Evolutionary conservation across 2,329 filamentous ascomycete genomes (phyloP), one percentile per base, ranked within the genome.

Genomic region (Leptographium lundbergii): DNA sequence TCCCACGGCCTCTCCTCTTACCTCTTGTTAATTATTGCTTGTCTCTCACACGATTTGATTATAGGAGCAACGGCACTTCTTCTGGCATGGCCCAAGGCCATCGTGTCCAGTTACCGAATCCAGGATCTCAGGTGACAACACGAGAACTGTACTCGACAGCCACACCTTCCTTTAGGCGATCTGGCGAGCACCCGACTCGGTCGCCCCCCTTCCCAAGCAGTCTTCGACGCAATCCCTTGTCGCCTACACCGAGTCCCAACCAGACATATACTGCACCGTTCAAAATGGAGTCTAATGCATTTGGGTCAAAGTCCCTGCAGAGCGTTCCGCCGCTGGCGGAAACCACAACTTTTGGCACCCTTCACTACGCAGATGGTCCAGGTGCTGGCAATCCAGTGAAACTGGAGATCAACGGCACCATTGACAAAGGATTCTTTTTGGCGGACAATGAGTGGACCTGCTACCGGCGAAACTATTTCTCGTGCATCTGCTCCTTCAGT

Each of bases 401-500:
- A 63, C 79, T 88, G 24, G 86, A 88, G 17, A 88, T 96, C 63
- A 79, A 85, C 34, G 89, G 88, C 42, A 86, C 84, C 66, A 90
- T 95, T 61, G 89, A 95, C 70, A 95, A 95, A 66, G 91, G 91
- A 0, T 95, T 95, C 73, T 95, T 96, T 69, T 75, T 85, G 42
- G 81, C 80, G 4, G 91, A 95, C 59, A 79, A 81, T 22, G 89
- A 91, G 66, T 96, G 90, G 90, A 96, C 91, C 0, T 95, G 91
- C 73, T 96, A 96, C 69, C 81, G 91, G 39, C 81, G 91, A 51
- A 96, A 96, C 70, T 96, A 96, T 72, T 94, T 96, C 69, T 86
- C 88, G 0, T 90, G 94, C 57, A 82, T 86, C 57, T 92, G 89
- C 70, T 89, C 87, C 3, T 96, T 86, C 71, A 80, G 80, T 14